Percentiles rank a stretch among this genome's conserved stretches.
Conservation (phyloP, 2,329 filamentous ascomycete species). For the Aspergillus ruber region DNA sequence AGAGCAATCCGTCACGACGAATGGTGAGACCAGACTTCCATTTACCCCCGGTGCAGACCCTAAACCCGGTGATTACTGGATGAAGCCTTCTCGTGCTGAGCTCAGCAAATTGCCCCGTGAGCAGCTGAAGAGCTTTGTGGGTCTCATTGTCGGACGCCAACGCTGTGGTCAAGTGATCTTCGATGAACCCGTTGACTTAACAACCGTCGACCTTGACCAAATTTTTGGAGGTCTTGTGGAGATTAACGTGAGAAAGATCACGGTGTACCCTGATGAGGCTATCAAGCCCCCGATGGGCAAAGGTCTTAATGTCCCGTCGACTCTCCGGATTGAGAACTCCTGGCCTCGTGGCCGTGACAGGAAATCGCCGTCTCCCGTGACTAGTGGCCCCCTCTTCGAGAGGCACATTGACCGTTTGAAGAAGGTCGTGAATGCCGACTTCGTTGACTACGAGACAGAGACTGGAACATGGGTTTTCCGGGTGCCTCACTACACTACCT, state of each 20-base stretch:
- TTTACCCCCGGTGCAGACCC: slow-evolving; percentile 39
- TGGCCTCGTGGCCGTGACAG: slow-evolving; percentile 71
- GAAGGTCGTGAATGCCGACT: slow-evolving; percentile 72
- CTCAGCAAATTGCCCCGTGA: slow-evolving; percentile 73
- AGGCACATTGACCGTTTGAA: slow-evolving; percentile 78
- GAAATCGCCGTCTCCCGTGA: slow-evolving; percentile 50
- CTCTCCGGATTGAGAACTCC: slow-evolving; percentile 82
- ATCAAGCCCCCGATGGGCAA: slow-evolving; percentile 80
- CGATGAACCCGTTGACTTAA: slow-evolving; percentile 75
- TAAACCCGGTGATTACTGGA: slow-evolving; percentile 76
- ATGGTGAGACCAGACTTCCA: slow-evolving; percentile 23
- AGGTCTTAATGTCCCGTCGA: slow-evolving; percentile 84
- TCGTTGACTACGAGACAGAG: slow-evolving; percentile 69
- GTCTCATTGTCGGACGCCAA: slow-evolving; percentile 75
- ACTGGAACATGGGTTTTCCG: slow-evolving; percentile 85
- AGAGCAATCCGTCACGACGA: slow-evolving; percentile 33
- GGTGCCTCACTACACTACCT: slow-evolving; percentile 96
- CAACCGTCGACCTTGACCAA: slow-evolving; percentile 69
- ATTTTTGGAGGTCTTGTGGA: slow-evolving; percentile 70
- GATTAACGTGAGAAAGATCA: slow-evolving; percentile 70
- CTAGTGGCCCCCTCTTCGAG: slow-evolving; percentile 59
- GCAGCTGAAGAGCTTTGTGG: slow-evolving; percentile 65
- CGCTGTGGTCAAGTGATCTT: slow-evolving; percentile 79
- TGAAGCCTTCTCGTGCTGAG: slow-evolving; percentile 67
- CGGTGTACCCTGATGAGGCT: slow-evolving; percentile 70